phyloP scores from a whole-genome alignment of 768 basidiomycete species.

The Crassisporium funariophilum region DNA sequence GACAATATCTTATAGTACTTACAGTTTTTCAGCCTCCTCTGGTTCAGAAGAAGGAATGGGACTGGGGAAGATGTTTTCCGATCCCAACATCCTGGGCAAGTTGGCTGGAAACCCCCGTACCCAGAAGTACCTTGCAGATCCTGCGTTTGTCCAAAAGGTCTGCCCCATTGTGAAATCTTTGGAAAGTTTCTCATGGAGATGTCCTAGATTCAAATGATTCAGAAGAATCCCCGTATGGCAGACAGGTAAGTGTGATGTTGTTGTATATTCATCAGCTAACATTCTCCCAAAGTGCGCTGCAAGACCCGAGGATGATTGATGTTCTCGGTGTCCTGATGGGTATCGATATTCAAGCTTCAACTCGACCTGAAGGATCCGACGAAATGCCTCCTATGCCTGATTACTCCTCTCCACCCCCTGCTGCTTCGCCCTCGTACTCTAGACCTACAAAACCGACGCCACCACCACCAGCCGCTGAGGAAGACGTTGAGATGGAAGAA shows the following conservation, averaged over 20 bases:
- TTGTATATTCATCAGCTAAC: not conserved
- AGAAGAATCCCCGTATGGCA: constrained; percentile 68
- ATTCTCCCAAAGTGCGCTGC: constrained; percentile 46
- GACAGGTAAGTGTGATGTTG: constrained; percentile 43
- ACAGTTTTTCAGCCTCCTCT: constrained; percentile 37
- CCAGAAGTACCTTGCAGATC: constrained; percentile 80
- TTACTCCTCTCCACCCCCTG: constrained; percentile 33
- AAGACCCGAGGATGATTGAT: constrained; percentile 92
- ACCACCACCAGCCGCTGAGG: constrained; percentile 41
- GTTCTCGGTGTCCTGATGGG: constrained; percentile 93
- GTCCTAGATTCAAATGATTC: constrained; percentile 61
- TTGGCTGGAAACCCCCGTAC: constrained; percentile 88
- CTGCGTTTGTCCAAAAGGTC: constrained; percentile 75
- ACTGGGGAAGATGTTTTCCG: constrained; percentile 76
- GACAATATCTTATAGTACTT: constrained; percentile 4
- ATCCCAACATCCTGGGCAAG: constrained; percentile 82
- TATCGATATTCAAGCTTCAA: constrained; percentile 86
- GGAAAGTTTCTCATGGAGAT: constrained; percentile 8
- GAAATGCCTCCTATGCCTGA: constrained; percentile 62
- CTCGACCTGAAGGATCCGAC: constrained; percentile 81
- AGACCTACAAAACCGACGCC: constrained; percentile 43
- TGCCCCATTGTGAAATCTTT: constrained; percentile 6
- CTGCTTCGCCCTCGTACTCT: constrained; percentile 42
- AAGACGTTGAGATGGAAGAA: constrained; percentile 69
- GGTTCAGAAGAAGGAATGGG: constrained; percentile 51